Evolutionary conservation across 2,329 filamentous ascomycete genomes (phyloP).

Genomic region (Stachybotrys chlorohalonatus): DNA sequence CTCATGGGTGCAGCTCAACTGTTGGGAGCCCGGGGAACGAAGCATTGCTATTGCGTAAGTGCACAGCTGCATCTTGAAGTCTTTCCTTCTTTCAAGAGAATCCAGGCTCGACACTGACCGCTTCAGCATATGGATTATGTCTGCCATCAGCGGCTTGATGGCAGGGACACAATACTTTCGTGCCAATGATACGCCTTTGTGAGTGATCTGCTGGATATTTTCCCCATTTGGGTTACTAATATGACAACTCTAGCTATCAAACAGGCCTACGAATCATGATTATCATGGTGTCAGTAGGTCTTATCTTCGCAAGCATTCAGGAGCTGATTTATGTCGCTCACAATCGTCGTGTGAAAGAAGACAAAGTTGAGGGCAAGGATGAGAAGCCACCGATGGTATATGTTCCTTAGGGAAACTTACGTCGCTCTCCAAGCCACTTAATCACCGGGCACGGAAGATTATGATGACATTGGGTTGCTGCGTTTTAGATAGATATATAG

Average conservation of each 20-base stretch:
- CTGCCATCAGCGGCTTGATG: conserved; percentile 37
- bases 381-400: neutral
- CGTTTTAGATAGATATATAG: no score
- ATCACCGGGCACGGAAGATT: no score
- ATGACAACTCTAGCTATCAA: conserved; percentile 24
- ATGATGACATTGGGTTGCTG: no score
- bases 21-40: conserved; percentile 30
- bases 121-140: conserved; percentile 33
- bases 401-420: neutral
- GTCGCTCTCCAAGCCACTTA: no score
- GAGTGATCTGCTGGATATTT: neutral
- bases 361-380: conserved; percentile 3
- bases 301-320: conserved; percentile 29
- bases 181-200: conserved; percentile 27
- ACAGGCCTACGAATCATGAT: conserved; percentile 36
- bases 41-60: conserved; percentile 35
- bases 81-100: neutral
- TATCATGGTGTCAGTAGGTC: conserved; percentile 30
- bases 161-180: conserved; percentile 39
- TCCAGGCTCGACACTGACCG: neutral
- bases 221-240: neutral
- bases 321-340: conserved; percentile 26
- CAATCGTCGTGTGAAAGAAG: conserved; percentile 20
- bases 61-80: conserved; percentile 5
- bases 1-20: conserved; percentile 42